Conservation (phyloP, 1,284 basidiomycete genomes). For the Cutaneotrichosporon sp. region DNA sequence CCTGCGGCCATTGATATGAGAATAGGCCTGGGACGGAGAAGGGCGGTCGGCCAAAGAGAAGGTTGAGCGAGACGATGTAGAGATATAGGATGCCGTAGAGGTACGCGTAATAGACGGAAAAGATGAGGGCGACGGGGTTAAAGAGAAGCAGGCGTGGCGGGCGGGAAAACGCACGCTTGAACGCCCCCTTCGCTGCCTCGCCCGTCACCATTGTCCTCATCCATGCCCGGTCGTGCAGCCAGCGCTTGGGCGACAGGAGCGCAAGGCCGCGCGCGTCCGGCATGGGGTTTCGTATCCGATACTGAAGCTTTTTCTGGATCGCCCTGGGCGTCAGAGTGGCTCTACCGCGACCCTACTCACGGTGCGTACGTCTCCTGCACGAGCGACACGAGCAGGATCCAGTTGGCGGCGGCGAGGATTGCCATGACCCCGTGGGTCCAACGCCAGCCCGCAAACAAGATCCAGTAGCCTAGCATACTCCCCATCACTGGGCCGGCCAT, state of each 20-base stretch:
- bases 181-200: conserved; percentile 27
- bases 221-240: conserved; percentile 30
- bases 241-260: conserved; percentile 18
- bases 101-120: conserved; percentile 50
- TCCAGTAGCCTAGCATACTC: conserved; percentile 44
- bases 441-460: conserved; percentile 39
- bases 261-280: conserved; percentile 10
- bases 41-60: conserved; percentile 47
- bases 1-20: conserved; percentile 47
- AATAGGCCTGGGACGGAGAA: conserved; percentile 37
- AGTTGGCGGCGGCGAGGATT: conserved; percentile 39
- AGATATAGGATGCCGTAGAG: conserved; percentile 49
- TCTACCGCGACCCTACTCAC: conserved; percentile 20
- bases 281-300: conserved; percentile 22
- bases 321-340: conserved; percentile 17
- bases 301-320: conserved; percentile 35
- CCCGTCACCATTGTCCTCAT: conserved; percentile 38
- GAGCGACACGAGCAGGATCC: conserved; percentile 26
- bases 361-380: conserved; percentile 46
- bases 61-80: conserved; percentile 48
- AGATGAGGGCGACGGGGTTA: conserved; percentile 49
- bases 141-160: conserved; percentile 46
- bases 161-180: conserved; percentile 40
- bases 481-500: conserved; percentile 44
- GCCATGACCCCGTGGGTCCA: conserved; percentile 45